These are phyloP conservation scores for Rutstroemia sp. DNA, from an alignment of 2,329 filamentous ascomycete genomes.

Conservation along the genomic window DNA sequence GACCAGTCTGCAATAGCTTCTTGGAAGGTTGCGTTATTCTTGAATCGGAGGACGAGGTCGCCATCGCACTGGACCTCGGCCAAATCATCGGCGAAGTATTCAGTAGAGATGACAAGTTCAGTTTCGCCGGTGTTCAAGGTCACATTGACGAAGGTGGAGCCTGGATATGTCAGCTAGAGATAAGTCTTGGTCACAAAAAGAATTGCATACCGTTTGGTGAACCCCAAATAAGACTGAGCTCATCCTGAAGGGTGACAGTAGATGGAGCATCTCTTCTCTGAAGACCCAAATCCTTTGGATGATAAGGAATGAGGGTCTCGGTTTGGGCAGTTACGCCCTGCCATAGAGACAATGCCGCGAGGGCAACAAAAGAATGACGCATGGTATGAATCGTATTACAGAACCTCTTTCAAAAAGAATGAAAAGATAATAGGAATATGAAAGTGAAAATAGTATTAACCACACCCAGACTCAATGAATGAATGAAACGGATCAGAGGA, in stretches of 20 bases:
- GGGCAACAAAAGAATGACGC: conserved; percentile 1
- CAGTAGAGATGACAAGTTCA: conserved; percentile 6
- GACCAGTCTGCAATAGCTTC: conserved; percentile 7
- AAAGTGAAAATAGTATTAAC: background rate
- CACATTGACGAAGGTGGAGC: conserved; percentile 8
- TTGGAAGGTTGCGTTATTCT: conserved; percentile 2
- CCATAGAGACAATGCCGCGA: conserved; percentile 9
- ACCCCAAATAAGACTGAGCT: conserved; percentile 5
- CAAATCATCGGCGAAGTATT: conserved; percentile 2
- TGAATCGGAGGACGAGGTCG: conserved; percentile 4
- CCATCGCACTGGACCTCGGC: conserved; percentile 1
- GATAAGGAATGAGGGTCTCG: conserved; percentile 6
- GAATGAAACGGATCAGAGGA: conserved; percentile 8
- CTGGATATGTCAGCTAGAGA: background rate
- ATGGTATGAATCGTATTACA: background rate
- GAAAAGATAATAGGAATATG: background rate
- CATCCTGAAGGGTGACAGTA: conserved; percentile 4
- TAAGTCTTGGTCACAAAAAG: fast-evolving
- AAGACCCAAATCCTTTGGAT: background rate
- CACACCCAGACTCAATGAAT: background rate
- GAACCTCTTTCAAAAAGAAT: background rate
- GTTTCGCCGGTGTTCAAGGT: conserved; percentile 7
- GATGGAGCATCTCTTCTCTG: conserved; percentile 5
- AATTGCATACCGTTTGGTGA: conserved; percentile 2
- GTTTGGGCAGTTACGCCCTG: conserved; percentile 1